Percentiles rank a stretch among this genome's conserved stretches.
Conservation (phyloP, 1,139 yeast species). For the Taphrina deformans region DNA sequence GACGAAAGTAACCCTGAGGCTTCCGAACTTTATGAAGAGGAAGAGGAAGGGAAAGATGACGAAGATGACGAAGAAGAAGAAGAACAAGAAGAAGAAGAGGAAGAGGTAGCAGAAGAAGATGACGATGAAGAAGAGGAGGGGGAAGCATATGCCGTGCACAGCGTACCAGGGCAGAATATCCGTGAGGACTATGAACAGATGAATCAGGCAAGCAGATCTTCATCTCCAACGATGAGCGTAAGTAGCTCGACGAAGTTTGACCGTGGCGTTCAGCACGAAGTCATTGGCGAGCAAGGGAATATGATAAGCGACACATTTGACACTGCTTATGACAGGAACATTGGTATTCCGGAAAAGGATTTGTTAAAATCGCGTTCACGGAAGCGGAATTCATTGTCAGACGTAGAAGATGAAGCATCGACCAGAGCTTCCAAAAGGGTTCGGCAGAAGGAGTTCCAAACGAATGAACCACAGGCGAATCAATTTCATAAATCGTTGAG, state of each 20-base stretch:
- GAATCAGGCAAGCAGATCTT: background rate
- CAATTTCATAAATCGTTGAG: constrained; percentile 10
- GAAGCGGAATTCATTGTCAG: background rate
- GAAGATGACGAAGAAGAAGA: no score
- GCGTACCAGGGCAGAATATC: no score
- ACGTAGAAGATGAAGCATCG: background rate
- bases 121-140: no score
- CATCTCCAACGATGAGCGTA: background rate
- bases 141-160: no score
- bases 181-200: background rate
- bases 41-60: no score
- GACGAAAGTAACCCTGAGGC: no score
- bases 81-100: no score
- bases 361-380: background rate
- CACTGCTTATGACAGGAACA: background rate
- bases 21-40: no score
- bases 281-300: background rate
- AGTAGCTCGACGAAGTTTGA: background rate
- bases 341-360: background rate
- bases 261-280: background rate
- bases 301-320: background rate
- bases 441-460: background rate
- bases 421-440: constrained; percentile 8
- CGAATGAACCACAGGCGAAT: background rate
- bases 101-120: no score